Conservation (phyloP, 1,284 basidiomycete species). For the Stygiomarasmius scandens region DNA sequence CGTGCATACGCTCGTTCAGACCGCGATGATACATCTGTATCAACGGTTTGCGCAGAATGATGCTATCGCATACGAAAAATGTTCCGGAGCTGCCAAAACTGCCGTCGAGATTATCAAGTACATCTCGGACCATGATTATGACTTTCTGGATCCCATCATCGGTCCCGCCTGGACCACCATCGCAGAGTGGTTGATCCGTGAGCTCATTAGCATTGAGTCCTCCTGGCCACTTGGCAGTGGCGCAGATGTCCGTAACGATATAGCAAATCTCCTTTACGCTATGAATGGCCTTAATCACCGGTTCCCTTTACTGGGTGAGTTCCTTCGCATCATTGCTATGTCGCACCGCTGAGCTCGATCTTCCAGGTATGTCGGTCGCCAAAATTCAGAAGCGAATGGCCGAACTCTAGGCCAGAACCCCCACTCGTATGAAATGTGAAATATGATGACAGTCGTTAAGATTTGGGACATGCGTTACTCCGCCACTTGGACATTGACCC, state of each 20-base stretch:
- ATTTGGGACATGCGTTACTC: constrained; percentile 3
- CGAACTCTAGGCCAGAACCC: constrained; percentile 32
- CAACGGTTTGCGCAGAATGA: constrained; percentile 63
- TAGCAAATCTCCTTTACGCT: constrained; percentile 61
- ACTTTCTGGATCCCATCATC: constrained; percentile 72
- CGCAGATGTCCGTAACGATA: constrained; percentile 60
- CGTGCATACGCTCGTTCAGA: constrained; percentile 66
- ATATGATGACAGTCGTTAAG: background rate
- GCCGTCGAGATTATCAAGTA: constrained; percentile 62
- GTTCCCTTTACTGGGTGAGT: constrained; percentile 15
- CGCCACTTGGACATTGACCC: background rate
- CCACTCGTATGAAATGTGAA: background rate
- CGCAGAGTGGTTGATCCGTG: constrained; percentile 64
- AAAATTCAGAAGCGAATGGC: constrained; percentile 42
- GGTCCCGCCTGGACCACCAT: constrained; percentile 75
- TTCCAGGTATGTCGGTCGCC: constrained; percentile 29
- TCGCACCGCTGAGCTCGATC: constrained; percentile 4
- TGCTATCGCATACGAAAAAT: constrained; percentile 63
- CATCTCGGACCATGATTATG: constrained; percentile 63
- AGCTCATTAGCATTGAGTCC: constrained; percentile 59
- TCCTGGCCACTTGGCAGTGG: constrained; percentile 62
- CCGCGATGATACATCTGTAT: constrained; percentile 69
- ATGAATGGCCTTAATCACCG: constrained; percentile 56
- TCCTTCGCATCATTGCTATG: background rate
- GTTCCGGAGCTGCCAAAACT: constrained; percentile 59